Evolutionary conservation across 73 alveolate genomes (phyloP).

Genomic region (Tetrahymena thermophila): DNA sequence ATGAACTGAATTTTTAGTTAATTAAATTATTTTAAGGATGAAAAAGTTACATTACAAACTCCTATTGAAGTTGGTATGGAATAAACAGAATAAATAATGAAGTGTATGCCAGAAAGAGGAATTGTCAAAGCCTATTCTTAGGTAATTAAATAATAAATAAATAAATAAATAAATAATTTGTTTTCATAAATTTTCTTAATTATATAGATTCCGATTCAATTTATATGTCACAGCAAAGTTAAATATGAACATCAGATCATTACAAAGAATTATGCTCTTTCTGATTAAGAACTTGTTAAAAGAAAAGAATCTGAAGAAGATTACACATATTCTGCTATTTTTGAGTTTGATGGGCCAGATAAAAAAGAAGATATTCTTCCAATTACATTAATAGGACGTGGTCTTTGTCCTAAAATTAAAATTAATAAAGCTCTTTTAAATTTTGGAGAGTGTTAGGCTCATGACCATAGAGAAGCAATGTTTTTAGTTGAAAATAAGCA

Average conservation of each 20-base stretch:
- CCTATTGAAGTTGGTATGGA: conserved; percentile 43
- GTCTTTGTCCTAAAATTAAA: conserved; percentile 16
- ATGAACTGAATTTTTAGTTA: background rate
- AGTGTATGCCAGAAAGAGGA: conserved; percentile 31
- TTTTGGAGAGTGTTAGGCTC: conserved; percentile 34
- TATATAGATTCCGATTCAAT: conserved; percentile 8
- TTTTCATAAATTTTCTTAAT: background rate
- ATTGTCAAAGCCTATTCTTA: conserved; percentile 31
- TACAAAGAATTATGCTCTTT: background rate
- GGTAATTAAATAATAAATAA: background rate
- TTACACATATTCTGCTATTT: conserved; percentile 24
- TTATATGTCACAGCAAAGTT: background rate
- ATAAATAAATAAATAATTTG: background rate
- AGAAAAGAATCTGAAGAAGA: conserved; percentile 8
- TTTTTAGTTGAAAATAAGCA: conserved; percentile 31
- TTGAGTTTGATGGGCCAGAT: conserved; percentile 27
- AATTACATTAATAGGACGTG: conserved; percentile 8
- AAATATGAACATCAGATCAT: background rate
- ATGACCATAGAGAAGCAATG: conserved; percentile 29
- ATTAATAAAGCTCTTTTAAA: conserved; percentile 19
- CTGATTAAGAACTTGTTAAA: background rate
- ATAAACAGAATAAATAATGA: conserved; percentile 23
- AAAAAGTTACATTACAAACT: conserved; percentile 20
- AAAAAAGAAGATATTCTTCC: conserved; percentile 19
- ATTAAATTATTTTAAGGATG: background rate